A percentile compares a stretch with the other conserved stretches of the same genome.
These are phyloP conservation scores for Microcyclosporella mali DNA, from an alignment of 2,329 filamentous ascomycete genomes.

Conservation along the genomic window DNA sequence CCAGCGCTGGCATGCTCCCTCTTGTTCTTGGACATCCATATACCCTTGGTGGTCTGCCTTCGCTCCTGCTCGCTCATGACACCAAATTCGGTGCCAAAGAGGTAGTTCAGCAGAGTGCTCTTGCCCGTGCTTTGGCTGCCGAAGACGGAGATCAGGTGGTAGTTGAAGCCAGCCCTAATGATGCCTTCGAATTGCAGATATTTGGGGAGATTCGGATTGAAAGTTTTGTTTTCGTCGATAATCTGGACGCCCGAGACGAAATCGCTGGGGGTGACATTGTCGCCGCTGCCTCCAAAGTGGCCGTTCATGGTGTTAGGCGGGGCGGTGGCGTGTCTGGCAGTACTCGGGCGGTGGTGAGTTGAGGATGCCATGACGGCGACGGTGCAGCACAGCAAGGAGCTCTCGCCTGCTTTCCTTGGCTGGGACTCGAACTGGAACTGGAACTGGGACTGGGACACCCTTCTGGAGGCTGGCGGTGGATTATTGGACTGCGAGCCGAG, in stretches of 20 bases:
- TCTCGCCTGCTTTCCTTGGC: too few relatives aligned
- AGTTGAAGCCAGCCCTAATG: conserved; percentile 91
- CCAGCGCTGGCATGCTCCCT: conserved; percentile 43
- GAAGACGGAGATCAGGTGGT: conserved; percentile 98
- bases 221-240: conserved; percentile 91
- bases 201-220: conserved; percentile 78
- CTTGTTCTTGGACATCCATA: conserved; percentile 99
- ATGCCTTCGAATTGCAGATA: conserved; percentile 78
- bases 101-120: conserved; percentile 89
- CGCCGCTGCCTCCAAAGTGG: conserved; percentile 67
- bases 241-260: conserved; percentile 96
- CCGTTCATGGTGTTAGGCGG: conserved; percentile 57
- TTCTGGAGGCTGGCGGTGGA: too few relatives aligned
- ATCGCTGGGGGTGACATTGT: conserved; percentile 58
- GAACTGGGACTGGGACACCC: too few relatives aligned
- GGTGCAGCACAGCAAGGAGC: too few relatives aligned
- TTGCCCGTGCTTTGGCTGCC: conserved; percentile 98
- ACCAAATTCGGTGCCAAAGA: conserved; percentile 93
- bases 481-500: neutral
- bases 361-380: too few relatives aligned
- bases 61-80: conserved; percentile 96
- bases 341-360: conserved; percentile 4
- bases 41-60: conserved; percentile 96
- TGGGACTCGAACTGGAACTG: too few relatives aligned
- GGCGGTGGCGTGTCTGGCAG: conserved; percentile 28